These are phyloP conservation scores for Plasmopara halstedii DNA, from an alignment of 352 stramenopile genomes.

Conservation along the genomic window DNA sequence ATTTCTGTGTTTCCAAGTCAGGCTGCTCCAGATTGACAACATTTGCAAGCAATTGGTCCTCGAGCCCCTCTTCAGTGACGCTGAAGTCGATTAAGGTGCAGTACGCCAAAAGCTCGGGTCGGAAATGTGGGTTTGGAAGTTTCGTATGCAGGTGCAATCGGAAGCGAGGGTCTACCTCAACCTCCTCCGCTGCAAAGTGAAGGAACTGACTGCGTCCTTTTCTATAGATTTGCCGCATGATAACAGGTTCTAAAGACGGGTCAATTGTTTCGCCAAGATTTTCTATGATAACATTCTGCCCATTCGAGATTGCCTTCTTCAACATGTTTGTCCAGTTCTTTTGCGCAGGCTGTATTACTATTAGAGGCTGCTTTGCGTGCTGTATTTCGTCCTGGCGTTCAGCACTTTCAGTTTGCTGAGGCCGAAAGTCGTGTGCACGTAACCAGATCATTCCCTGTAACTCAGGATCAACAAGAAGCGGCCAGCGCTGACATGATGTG, in stretches of 20 bases:
- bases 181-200: conserved; percentile 81
- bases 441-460: conserved; percentile 87
- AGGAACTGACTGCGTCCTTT: conserved; percentile 88
- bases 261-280: conserved; percentile 86
- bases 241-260: conserved; percentile 78
- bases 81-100: conserved; percentile 94
- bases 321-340: conserved; percentile 73
- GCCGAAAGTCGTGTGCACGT: conserved; percentile 42
- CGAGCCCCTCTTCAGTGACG: conserved; percentile 85
- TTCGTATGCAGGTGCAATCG: conserved; percentile 88
- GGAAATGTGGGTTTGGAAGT: conserved; percentile 89
- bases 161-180: conserved; percentile 86
- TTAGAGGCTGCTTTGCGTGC: conserved; percentile 20
- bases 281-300: conserved; percentile 86
- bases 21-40: conserved; percentile 89
- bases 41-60: conserved; percentile 85
- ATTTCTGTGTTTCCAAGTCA: conserved; percentile 82
- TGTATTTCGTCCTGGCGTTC: conserved; percentile 1
- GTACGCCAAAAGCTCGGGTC: conserved; percentile 87
- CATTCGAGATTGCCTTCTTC: conserved; percentile 62
- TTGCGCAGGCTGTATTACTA: conserved; percentile 67
- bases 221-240: conserved; percentile 82
- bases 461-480: conserved; percentile 87
- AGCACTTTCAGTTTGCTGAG: conserved; percentile 4
- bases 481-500: conserved; percentile 81